Conservation (phyloP, 1,284 basidiomycete species). For the Ganoderma leucocontextum region DNA sequence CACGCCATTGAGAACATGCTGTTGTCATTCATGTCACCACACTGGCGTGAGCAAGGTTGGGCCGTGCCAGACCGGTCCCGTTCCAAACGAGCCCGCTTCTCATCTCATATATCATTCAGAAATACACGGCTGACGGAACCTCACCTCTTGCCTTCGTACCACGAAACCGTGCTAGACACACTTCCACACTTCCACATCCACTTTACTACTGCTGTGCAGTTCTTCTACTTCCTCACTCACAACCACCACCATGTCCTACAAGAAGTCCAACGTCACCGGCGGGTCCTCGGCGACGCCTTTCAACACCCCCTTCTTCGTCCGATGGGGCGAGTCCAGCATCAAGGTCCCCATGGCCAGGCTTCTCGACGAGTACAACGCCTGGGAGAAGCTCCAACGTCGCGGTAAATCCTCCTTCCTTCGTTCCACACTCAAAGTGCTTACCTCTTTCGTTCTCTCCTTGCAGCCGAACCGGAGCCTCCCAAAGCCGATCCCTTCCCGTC, state of each 20-base stretch:
- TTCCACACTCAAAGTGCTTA: background rate
- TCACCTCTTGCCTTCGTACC: background rate
- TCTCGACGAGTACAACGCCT: background rate
- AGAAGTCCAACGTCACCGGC: background rate
- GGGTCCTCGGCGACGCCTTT: conserved; percentile 12
- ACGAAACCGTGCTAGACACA: background rate
- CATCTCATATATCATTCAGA: background rate
- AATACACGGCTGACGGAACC: background rate
- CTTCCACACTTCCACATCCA: background rate
- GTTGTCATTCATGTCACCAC: background rate
- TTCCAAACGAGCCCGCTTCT: background rate
- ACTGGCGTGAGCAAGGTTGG: background rate
- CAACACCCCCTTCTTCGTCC: conserved; percentile 11
- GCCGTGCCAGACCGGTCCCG: background rate
- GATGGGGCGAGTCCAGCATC: background rate
- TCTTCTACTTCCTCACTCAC: background rate
- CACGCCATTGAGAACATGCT: background rate
- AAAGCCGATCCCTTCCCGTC: background rate
- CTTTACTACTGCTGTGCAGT: background rate
- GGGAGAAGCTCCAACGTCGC: conserved; percentile 2
- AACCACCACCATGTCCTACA: background rate
- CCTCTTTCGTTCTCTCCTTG: background rate
- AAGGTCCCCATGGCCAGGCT: conserved; percentile 9
- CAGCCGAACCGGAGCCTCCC: background rate
- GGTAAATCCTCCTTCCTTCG: background rate